Evolutionary conservation across 345 rosid species (phyloP).

Genomic region (Noccaea bulbosa): DNA sequence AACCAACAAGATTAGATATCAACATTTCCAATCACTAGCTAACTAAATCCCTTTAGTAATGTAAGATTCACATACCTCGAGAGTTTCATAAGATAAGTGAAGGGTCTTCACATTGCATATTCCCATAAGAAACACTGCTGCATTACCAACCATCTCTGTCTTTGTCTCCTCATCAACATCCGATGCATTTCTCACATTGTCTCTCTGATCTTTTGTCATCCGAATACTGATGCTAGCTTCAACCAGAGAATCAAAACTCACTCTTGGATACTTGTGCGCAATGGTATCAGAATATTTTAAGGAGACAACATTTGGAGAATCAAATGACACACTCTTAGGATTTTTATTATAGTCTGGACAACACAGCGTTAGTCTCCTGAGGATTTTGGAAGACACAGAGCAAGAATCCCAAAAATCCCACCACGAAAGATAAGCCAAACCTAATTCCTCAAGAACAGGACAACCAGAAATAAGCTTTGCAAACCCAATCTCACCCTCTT

Average conservation of each 20-base stretch:
- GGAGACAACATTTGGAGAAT: constrained; percentile 34
- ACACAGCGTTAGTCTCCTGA: constrained; percentile 30
- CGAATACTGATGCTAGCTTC: constrained; percentile 27
- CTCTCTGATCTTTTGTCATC: constrained; percentile 27
- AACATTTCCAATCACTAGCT: background rate
- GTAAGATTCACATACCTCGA: constrained; percentile 31
- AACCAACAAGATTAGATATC: constrained; percentile 4
- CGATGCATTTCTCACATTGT: constrained; percentile 9
- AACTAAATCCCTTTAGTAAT: background rate
- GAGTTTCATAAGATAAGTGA: constrained; percentile 32
- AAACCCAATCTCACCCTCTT: constrained; percentile 31
- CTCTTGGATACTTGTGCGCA: constrained; percentile 20
- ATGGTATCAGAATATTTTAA: constrained; percentile 35
- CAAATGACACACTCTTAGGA: constrained; percentile 30
- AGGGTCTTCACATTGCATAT: constrained; percentile 41
- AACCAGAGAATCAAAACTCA: constrained; percentile 20
- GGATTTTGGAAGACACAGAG: constrained; percentile 30
- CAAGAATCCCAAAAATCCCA: constrained; percentile 30
- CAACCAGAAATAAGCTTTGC: constrained; percentile 38
- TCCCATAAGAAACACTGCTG: constrained; percentile 30
- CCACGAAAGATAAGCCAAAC: constrained; percentile 28
- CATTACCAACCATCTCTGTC: constrained; percentile 29
- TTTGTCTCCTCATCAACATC: constrained; percentile 20
- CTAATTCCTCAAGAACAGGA: constrained; percentile 35
- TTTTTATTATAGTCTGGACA: background rate